Base-by-base conservation (phyloP, 2,329 filamentous ascomycete species). In the Colletotrichum siamense region DNA sequence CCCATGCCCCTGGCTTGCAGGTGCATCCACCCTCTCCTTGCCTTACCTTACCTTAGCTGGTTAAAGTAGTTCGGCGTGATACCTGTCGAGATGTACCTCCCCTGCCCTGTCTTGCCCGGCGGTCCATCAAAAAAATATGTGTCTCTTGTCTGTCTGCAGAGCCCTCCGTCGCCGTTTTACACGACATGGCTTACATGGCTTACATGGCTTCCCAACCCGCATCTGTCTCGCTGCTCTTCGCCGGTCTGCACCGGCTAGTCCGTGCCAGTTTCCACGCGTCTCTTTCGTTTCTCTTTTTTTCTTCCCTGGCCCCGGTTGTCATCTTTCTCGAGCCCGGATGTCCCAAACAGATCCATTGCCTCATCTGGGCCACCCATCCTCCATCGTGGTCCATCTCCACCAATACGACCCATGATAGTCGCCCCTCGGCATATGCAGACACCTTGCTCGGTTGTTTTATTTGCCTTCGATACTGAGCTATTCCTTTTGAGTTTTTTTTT, bases 341-440 rank as follows among this genome's bases (percentile, higher is more conserved):
- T 64, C 59, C 76, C 64, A 77, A 70, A 69, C 76, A 75, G 74
- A 78, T 77, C 71, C 73, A 61, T 72, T 78, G 66, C 76, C 76
- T 55, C 78, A 79, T 79, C 72, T 75, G 80, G 80, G 75, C 75
- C 77, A 74, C 77, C 76, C 80, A 76, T 77, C 80, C 79, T 80
- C 80, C 79, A 79, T 78, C 78, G 77, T 70, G 59, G 78, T 69
- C 77, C 77, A 12, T 79, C 74, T 81, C 83, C 81, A 83, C 83
- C 82, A 82, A 84, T 83, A 61, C 75, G 32, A 74, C 69, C 72
- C 74, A 65, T 78, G 72, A 73, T 75, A 39, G 63, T 77, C 67
- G 80, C 82, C 81, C 81, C 82, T 84, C 84, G 83, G 85, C 85
- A 86, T 84, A 84, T 86, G 84, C 84, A 85, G 78, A 79, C 75